A percentile compares a stretch with the other conserved stretches of the same genome.
These are phyloP conservation scores for Aspergillus homomorphus DNA, from an alignment of 495 filamentous ascomycete genomes.

Conservation along the genomic window DNA sequence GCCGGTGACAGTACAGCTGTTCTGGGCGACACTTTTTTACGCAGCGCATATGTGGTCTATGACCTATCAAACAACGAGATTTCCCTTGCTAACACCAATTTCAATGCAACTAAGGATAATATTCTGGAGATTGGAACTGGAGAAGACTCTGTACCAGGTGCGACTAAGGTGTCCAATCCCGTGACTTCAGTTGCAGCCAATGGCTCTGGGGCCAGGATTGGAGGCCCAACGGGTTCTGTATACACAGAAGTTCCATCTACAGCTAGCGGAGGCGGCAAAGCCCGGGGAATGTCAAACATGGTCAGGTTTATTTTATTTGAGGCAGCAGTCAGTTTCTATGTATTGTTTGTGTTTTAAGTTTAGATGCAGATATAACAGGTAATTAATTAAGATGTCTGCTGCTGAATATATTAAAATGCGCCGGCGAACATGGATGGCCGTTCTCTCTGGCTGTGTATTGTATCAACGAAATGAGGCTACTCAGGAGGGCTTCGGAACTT, in stretches of 20 bases:
- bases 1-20: slow-evolving; percentile 64
- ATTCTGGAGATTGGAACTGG: slow-evolving; percentile 73
- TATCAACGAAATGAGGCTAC: too few relatives aligned
- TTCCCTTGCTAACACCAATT: slow-evolving; percentile 78
- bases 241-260: slow-evolving; percentile 16
- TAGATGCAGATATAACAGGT: too few relatives aligned
- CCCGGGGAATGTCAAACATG: too few relatives aligned
- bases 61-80: slow-evolving; percentile 87
- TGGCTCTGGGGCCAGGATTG: slow-evolving; percentile 38
- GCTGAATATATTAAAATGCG: too few relatives aligned
- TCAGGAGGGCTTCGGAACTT: too few relatives aligned
- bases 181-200: slow-evolving; percentile 46
- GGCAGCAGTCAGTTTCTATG: too few relatives aligned
- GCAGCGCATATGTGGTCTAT: slow-evolving; percentile 90
- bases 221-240: slow-evolving; percentile 24
- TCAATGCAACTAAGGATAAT: slow-evolving; percentile 64
- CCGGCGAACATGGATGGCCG: too few relatives aligned
- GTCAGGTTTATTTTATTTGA: too few relatives aligned
- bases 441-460: too few relatives aligned
- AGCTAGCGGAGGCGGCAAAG: slow-evolving; percentile 22
- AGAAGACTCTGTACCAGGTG: slow-evolving; percentile 61
- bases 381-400: too few relatives aligned
- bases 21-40: slow-evolving; percentile 89
- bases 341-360: too few relatives aligned
- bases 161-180: slow-evolving; percentile 63